Percentiles rank a stretch among this genome's conserved stretches.
Evolutionary conservation across 805 yeast species (phyloP).

Genomic region (Candida maesae): DNA sequence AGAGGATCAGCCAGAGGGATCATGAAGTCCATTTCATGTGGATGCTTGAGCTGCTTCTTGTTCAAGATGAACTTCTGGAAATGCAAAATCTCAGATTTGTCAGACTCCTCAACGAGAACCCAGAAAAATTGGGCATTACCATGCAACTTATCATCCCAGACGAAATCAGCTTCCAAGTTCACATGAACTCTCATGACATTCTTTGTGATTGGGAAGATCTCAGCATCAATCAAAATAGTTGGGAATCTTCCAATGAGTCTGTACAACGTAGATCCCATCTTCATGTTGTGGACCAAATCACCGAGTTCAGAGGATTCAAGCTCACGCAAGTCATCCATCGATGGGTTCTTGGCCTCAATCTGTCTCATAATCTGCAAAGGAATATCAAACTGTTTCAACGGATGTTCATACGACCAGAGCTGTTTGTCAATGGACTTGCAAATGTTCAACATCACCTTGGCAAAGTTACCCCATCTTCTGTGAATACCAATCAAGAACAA

Average conservation of each 20-base stretch:
- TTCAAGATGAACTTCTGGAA: conserved; percentile 75
- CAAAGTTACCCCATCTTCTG: conserved; percentile 85
- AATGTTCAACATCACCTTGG: conserved; percentile 68
- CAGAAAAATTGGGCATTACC: conserved; percentile 86
- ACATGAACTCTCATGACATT: conserved; percentile 82
- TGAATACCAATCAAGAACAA: conserved; percentile 81
- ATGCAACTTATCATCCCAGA: conserved; percentile 80
- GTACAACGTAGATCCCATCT: conserved; percentile 64
- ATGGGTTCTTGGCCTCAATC: conserved; percentile 58
- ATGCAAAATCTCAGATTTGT: conserved; percentile 68
- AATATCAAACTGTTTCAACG: conserved; percentile 80
- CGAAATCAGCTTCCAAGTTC: conserved; percentile 66
- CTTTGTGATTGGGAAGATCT: conserved; percentile 82
- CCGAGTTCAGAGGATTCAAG: conserved; percentile 77
- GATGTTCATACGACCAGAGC: conserved; percentile 89
- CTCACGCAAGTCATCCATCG: conserved; percentile 70
- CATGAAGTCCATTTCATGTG: conserved; percentile 84
- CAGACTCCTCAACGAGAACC: conserved; percentile 88
- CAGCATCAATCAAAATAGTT: conserved; percentile 65
- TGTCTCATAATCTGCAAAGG: conserved; percentile 62
- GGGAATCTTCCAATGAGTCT: conserved; percentile 72
- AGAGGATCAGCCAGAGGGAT: conserved; percentile 84
- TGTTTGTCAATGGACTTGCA: conserved; percentile 85
- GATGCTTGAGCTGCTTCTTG: conserved; percentile 46
- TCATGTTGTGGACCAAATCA: conserved; percentile 78